Conservation (phyloP, 148 eudicot species). For the Chenopodium berlandieri region DNA sequence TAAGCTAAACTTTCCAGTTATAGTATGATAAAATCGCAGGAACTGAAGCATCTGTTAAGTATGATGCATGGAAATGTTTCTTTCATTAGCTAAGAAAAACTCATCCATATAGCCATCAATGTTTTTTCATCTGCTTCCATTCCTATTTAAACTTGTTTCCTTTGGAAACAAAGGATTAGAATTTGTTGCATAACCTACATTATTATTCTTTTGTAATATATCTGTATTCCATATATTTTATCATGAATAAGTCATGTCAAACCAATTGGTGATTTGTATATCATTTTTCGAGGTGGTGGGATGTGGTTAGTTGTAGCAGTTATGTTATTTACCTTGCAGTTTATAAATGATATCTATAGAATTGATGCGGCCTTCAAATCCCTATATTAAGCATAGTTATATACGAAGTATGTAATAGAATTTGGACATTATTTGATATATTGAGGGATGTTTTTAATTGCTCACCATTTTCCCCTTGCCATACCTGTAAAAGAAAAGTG, state of each 20-base stretch:
- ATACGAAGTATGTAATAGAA: no score
- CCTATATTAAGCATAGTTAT: neutral
- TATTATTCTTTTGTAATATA: neutral
- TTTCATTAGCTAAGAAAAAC: neutral
- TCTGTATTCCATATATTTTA: neutral
- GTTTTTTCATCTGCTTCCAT: neutral
- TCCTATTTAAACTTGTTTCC: neutral
- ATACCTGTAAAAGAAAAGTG: neutral
- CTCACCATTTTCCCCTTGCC: neutral
- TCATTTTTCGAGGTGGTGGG: neutral
- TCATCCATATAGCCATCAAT: neutral
- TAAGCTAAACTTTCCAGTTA: neutral
- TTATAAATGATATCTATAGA: no score
- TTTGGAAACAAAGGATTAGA: neutral
- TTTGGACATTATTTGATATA: neutral
- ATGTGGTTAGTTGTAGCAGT: neutral
- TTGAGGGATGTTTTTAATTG: neutral
- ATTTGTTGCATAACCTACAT: neutral
- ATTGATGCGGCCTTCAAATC: neutral
- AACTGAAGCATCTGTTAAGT: neutral
- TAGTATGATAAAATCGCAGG: neutral
- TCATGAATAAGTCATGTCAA: neutral
- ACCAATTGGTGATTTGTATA: neutral
- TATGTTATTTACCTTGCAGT: no score
- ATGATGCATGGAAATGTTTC: neutral